Evolutionary conservation across 1,284 basidiomycete species (phyloP).

Genomic region (Mycena citricolor): DNA sequence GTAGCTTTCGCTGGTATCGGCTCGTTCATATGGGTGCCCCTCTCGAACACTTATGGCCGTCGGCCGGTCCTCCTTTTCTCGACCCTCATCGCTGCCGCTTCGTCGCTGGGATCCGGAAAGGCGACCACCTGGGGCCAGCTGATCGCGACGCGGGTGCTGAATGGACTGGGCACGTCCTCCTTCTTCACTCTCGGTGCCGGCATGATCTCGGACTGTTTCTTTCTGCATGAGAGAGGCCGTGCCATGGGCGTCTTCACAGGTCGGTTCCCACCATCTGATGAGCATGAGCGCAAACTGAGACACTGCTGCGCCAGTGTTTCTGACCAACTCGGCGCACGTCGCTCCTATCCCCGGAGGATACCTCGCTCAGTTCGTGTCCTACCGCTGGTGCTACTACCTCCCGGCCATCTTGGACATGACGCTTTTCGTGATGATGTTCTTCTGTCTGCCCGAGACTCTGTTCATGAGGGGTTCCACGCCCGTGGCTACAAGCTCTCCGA

Average conservation of each 20-base stretch:
- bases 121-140: slow-evolving; percentile 32
- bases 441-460: slow-evolving; percentile 12
- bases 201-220: slow-evolving; percentile 38
- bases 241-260: slow-evolving; percentile 39
- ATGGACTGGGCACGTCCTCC: slow-evolving; percentile 36
- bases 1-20: too few species aligned
- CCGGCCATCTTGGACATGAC: slow-evolving; percentile 20
- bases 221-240: slow-evolving; percentile 35
- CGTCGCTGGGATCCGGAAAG: slow-evolving; percentile 34
- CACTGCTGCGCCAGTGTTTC: too few species aligned
- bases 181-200: slow-evolving; percentile 37
- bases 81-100: slow-evolving; percentile 33
- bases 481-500: not conserved
- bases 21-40: slow-evolving; percentile 34
- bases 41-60: slow-evolving; percentile 37
- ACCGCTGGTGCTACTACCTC: not conserved
- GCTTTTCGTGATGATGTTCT: slow-evolving; percentile 18
- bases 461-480: slow-evolving; percentile 1
- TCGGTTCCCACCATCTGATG: too few species aligned
- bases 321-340: slow-evolving; percentile 36
- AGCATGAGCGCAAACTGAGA: too few species aligned
- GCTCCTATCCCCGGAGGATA: too few species aligned
- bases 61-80: slow-evolving; percentile 34
- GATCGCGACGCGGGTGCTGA: slow-evolving; percentile 34
- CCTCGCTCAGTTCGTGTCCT: slow-evolving; percentile 29